Percentiles rank a stretch among this genome's conserved stretches.
Conservation (phyloP, 805 yeast genomes). For the Torulaspora maleeae region DNA sequence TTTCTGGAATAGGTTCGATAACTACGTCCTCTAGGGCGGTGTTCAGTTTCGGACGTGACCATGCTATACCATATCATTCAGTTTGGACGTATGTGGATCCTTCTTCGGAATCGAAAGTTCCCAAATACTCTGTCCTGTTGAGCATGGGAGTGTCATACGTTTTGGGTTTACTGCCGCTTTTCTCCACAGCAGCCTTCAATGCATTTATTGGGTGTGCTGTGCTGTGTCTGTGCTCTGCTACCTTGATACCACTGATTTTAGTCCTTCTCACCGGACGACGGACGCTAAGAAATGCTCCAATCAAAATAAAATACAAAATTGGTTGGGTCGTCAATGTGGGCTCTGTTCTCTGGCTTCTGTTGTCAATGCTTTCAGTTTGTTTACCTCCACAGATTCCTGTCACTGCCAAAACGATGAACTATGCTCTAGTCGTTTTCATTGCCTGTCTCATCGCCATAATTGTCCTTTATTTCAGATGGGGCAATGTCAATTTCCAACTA, state of each 20-base stretch:
- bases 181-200: conserved; percentile 71
- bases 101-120: conserved; percentile 52
- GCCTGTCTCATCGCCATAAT: conserved; percentile 47
- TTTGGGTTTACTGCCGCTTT: conserved; percentile 59
- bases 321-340: conserved; percentile 62
- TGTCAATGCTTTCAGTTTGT: conserved; percentile 59
- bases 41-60: conserved; percentile 77
- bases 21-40: conserved; percentile 83
- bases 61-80: conserved; percentile 63
- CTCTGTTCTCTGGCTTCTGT: conserved; percentile 55
- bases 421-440: conserved; percentile 59
- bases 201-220: conserved; percentile 84
- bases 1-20: conserved; percentile 73
- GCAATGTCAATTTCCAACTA: conserved; percentile 55
- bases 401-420: conserved; percentile 40
- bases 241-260: conserved; percentile 69
- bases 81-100: conserved; percentile 64
- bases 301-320: conserved; percentile 51
- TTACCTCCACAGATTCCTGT: conserved; percentile 64
- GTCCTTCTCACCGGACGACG: conserved; percentile 54
- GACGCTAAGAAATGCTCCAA: conserved; percentile 63
- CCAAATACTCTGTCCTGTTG: conserved; percentile 62
- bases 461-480: conserved; percentile 54
- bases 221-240: conserved; percentile 65
- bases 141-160: conserved; percentile 58